Base-by-base conservation (phyloP, 768 basidiomycete genomes). In the Macrocybe gigantea region DNA sequence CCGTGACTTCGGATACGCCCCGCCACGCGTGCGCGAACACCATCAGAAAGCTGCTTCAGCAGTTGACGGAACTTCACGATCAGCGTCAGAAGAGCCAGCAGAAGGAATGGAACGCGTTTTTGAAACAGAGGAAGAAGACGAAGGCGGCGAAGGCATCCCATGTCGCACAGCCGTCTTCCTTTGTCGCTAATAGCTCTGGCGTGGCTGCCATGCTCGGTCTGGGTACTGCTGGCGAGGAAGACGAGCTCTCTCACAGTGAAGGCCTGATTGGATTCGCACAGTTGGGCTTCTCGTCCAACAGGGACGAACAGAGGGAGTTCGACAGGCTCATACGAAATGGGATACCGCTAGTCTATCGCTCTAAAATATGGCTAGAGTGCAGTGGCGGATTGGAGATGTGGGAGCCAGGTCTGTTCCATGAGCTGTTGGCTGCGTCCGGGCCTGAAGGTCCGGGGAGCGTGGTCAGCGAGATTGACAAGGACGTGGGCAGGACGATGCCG, bases 351-450 rank as follows among this genome's bases (percentile, higher is more conserved):
- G 79, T 75, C 8, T 89, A 91, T 59, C 82, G 93, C n/a, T 73
- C 85, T 22, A 90, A 93, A 62, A 78, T 93, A 41, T 95, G 93
- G 90, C 64, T 88, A 46, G 96, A 99, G 71, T 95, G 91, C 61
- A 93, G 88, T 53, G 93, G 93, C 1, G 94, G 87, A 1, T 70
- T 92, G 60, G 95, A 97, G 62, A 85, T 92, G 75, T 79, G 80
- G 51, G 93, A 96, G 56, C 95, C 95, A 2, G 95, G 95, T 1
- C 60, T 88, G 52, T 98, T 97, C 63, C 72, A 78, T 37, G 95
- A 97, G 60, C 64, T 97, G 49, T 70, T 96, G n/a, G 76, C 71
- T 5, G 72, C 76, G 52, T 22, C 22, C 22, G 22, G 22, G 22
- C 65, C 60, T 2, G 65, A 73, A 30, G 72, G 64, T 1, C 63